Evolutionary conservation across 148 eudicot species (phyloP).

Genomic region (Beta vulgaris): DNA sequence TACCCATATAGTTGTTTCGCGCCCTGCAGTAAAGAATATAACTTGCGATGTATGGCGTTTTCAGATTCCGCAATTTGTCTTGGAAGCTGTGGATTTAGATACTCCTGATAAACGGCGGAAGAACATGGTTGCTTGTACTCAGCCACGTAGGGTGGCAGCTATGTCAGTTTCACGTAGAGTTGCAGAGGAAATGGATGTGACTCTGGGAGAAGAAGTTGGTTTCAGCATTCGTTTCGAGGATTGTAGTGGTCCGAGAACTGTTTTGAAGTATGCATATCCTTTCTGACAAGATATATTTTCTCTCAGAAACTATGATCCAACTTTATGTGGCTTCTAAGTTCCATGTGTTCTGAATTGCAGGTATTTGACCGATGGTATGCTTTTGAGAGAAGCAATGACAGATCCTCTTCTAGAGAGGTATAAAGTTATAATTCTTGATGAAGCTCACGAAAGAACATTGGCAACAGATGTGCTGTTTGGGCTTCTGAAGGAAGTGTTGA

Average conservation of each 20-base stretch:
- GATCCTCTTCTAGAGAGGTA: constrained; percentile 85
- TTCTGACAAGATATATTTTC: not conserved
- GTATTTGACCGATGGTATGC: constrained; percentile 95
- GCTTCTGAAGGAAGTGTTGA: constrained; percentile 78
- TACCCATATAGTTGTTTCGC: no score
- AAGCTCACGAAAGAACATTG: constrained; percentile 92
- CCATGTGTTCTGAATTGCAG: constrained; percentile 29
- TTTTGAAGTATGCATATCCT: constrained; percentile 57
- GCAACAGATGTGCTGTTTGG: constrained; percentile 92
- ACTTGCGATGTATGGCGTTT: not conserved
- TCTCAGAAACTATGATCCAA: not conserved
- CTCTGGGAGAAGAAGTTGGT: constrained; percentile 96
- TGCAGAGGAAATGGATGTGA: constrained; percentile 97
- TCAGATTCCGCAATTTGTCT: constrained; percentile 94
- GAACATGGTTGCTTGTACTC: constrained; percentile 87
- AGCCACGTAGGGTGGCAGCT: constrained; percentile 98
- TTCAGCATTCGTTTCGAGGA: constrained; percentile 91
- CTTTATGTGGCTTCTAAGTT: constrained; percentile 4
- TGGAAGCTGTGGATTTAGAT: constrained; percentile 81
- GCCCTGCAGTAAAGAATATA: no score
- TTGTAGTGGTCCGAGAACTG: constrained; percentile 71
- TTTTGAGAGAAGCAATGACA: constrained; percentile 92
- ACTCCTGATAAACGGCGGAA: constrained; percentile 58
- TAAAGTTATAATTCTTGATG: constrained; percentile 85
- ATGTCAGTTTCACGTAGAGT: constrained; percentile 98